Evolutionary conservation across 305 asterid species (phyloP).

Genomic region (Euphrasia arctica): DNA sequence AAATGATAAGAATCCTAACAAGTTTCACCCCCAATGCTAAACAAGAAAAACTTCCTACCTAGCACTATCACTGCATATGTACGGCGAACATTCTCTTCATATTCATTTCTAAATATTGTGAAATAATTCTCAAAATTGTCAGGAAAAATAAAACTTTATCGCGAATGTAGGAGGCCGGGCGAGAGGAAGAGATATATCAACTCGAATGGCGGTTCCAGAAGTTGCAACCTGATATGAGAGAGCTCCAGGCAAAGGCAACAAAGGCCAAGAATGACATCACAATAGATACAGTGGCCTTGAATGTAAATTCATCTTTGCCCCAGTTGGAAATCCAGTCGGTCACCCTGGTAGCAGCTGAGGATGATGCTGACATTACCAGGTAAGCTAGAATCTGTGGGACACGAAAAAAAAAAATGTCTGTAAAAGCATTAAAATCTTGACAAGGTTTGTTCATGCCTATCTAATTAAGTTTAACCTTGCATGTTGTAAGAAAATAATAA

Average conservation of each 20-base stretch:
- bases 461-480: background rate
- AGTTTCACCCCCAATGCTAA: conserved; percentile 8
- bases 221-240: conserved; percentile 53
- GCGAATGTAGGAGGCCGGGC: background rate
- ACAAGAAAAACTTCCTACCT: conserved; percentile 6
- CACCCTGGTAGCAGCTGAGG: conserved; percentile 72
- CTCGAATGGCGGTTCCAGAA: conserved; percentile 32
- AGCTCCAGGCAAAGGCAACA: conserved; percentile 51
- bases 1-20: background rate
- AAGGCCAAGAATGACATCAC: conserved; percentile 63
- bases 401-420: background rate
- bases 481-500: too few relatives aligned
- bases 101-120: conserved; percentile 4
- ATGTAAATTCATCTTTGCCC: conserved; percentile 67
- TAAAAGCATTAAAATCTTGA: background rate
- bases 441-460: too few relatives aligned
- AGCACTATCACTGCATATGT: background rate
- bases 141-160: background rate
- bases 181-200: background rate
- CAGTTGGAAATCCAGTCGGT: conserved; percentile 64
- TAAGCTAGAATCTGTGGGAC: conserved; percentile 56
- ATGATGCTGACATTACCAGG: conserved; percentile 67
- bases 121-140: background rate
- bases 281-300: conserved; percentile 69
- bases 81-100: background rate